phyloP scores from a whole-genome alignment of 495 filamentous ascomycete species.

The Elaphomyces granulatus region DNA sequence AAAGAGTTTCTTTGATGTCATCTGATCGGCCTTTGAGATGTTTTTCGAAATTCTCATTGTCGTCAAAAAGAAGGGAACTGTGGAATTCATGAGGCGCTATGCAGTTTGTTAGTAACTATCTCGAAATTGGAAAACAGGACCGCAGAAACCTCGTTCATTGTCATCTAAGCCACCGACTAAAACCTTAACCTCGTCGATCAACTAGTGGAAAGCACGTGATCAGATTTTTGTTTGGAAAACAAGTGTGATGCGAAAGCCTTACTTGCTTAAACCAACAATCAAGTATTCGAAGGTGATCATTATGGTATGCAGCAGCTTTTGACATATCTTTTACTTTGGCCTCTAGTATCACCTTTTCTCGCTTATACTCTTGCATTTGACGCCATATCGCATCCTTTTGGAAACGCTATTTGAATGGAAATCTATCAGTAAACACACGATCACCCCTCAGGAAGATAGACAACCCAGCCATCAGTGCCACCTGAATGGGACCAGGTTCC shows the following conservation, averaged over 20 bases:
- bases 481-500: not conserved
- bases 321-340: conserved; percentile 56
- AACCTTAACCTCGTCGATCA: conserved; percentile 74
- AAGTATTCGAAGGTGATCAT: conserved; percentile 80
- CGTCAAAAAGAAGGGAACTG: conserved; percentile 24
- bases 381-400: conserved; percentile 96
- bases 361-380: conserved; percentile 94
- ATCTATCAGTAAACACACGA: conserved; percentile 13
- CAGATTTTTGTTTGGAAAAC: too few relatives aligned
- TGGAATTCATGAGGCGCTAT: conserved; percentile 17
- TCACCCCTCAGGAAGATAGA: not conserved
- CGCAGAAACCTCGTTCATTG: conserved; percentile 39
- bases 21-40: conserved; percentile 52
- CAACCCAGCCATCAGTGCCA: conserved; percentile 1
- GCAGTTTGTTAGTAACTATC: not conserved
- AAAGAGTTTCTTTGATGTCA: conserved; percentile 47
- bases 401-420: conserved; percentile 52
- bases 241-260: conserved; percentile 17
- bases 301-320: conserved; percentile 62
- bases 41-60: conserved; percentile 49
- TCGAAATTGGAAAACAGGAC: not conserved
- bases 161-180: conserved; percentile 41
- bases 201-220: conserved; percentile 32
- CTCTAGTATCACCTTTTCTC: conserved; percentile 69
- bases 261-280: conserved; percentile 91